These are phyloP conservation scores for Noccaea caerulescens DNA, from an alignment of 345 rosid genomes.

Conservation along the genomic window DNA sequence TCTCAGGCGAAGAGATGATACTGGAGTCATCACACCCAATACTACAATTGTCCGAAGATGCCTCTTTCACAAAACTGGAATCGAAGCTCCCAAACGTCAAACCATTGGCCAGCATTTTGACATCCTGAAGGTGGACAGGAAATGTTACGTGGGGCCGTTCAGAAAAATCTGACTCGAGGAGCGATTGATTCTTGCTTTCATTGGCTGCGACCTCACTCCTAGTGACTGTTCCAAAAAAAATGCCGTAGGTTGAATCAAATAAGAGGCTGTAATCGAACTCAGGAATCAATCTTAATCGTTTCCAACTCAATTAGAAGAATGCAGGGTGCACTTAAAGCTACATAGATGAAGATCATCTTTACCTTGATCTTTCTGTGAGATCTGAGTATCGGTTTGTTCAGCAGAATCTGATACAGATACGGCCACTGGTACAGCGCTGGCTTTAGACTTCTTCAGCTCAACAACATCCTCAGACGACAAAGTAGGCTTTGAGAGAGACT, in stretches of 20 bases:
- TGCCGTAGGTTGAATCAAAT: slow-evolving; percentile 8
- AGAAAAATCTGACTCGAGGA: slow-evolving; percentile 42
- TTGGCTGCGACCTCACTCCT: slow-evolving; percentile 33
- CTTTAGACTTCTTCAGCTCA: slow-evolving; percentile 45
- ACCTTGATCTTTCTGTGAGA: slow-evolving; percentile 51
- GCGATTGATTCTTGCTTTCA: slow-evolving; percentile 44
- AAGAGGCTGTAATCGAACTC: neutral
- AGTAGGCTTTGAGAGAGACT: slow-evolving; percentile 28
- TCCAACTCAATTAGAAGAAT: slow-evolving; percentile 17
- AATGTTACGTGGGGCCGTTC: slow-evolving; percentile 72
- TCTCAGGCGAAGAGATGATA: slow-evolving; percentile 49
- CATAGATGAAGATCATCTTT: slow-evolving; percentile 4
- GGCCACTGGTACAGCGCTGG: slow-evolving; percentile 47
- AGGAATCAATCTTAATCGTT: slow-evolving; percentile 8
- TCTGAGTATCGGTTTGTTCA: slow-evolving; percentile 43
- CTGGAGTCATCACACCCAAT: slow-evolving; percentile 46
- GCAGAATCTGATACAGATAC: slow-evolving; percentile 37
- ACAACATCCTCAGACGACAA: slow-evolving; percentile 41
- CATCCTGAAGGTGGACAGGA: slow-evolving; percentile 72
- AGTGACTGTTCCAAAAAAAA: slow-evolving; percentile 18
- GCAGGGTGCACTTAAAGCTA: slow-evolving; percentile 16
- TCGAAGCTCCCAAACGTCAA: slow-evolving; percentile 88
- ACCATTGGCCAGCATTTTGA: slow-evolving; percentile 71
- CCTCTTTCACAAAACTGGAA: slow-evolving; percentile 45
- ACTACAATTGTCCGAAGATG: slow-evolving; percentile 33